Evolutionary conservation across 2,329 filamentous ascomycete genomes (phyloP).

Genomic region (Ophiobolus disseminans): DNA sequence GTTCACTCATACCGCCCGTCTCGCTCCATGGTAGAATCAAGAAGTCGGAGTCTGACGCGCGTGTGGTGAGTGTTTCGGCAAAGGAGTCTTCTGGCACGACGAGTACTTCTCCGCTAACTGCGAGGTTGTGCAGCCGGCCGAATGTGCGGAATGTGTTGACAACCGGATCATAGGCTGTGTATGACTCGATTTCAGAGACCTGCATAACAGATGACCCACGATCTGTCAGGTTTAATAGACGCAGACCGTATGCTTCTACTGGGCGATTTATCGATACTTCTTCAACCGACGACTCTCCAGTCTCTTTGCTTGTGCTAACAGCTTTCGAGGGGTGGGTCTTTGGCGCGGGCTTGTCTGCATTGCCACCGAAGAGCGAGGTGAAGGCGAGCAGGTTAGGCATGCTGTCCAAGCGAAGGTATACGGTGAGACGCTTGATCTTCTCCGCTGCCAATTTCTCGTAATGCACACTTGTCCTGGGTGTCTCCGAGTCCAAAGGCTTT

Average conservation of each 20-base stretch:
- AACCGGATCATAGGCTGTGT: conserved; percentile 72
- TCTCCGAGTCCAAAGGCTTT: conserved; percentile 49
- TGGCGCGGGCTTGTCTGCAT: conserved; percentile 49
- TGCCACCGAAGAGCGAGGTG: conserved; percentile 76
- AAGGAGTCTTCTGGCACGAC: conserved; percentile 81
- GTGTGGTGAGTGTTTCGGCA: conserved; percentile 75
- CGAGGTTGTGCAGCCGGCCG: conserved; percentile 81
- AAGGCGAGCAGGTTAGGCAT: conserved; percentile 83
- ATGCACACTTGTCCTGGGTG: conserved; percentile 50
- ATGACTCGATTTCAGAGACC: conserved; percentile 81
- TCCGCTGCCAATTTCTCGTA: conserved; percentile 58
- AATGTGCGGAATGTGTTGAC: conserved; percentile 92
- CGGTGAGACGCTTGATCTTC: conserved; percentile 70
- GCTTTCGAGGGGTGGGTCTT: conserved; percentile 49
- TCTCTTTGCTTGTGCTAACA: conserved; percentile 32
- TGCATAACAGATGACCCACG: conserved; percentile 96
- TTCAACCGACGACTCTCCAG: conserved; percentile 20
- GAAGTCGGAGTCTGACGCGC: conserved; percentile 67
- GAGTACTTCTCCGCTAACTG: conserved; percentile 80
- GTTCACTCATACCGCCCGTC: conserved; percentile 75
- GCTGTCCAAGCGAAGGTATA: conserved; percentile 85
- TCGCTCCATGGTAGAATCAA: conserved; percentile 91
- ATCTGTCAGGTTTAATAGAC: conserved; percentile 85
- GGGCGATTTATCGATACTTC: conserved; percentile 51
- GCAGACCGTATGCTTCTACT: conserved; percentile 81